A percentile compares a stretch with the other conserved stretches of the same genome.
phyloP scores from a whole-genome alignment of 257 asterid species.

The Rhazya stricta region DNA sequence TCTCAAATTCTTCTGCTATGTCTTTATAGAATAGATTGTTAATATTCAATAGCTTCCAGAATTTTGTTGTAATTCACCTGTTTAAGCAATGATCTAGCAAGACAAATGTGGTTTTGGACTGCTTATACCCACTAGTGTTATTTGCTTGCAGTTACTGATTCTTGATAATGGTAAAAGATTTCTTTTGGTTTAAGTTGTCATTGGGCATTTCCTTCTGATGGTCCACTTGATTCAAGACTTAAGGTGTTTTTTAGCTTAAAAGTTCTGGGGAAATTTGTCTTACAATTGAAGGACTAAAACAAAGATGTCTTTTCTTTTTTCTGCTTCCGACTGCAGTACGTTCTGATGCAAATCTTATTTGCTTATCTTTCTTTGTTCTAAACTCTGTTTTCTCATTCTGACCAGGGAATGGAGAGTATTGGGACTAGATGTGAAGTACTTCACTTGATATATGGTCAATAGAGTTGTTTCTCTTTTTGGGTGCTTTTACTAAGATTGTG shows the following conservation, averaged over 20 bases:
- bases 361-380: background rate
- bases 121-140: background rate
- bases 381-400: background rate
- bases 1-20: constrained; percentile 45
- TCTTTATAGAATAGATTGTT: constrained; percentile 6
- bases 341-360: too few relatives aligned
- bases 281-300: background rate
- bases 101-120: background rate
- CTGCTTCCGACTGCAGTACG: too few relatives aligned
- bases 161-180: background rate
- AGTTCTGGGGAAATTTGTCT: background rate
- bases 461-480: background rate
- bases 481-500: too few relatives aligned
- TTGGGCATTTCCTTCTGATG: background rate
- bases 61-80: constrained; percentile 10
- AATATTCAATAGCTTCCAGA: background rate
- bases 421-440: background rate
- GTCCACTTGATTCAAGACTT: background rate
- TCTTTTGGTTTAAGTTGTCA: background rate
- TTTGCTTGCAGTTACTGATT: background rate
- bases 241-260: background rate
- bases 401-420: background rate
- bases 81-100: background rate
- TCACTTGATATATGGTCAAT: background rate
- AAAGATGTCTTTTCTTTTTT: background rate